These are phyloP conservation scores for Boletellus sp. DNA, from an alignment of 768 basidiomycete species.

Conservation along the genomic window DNA sequence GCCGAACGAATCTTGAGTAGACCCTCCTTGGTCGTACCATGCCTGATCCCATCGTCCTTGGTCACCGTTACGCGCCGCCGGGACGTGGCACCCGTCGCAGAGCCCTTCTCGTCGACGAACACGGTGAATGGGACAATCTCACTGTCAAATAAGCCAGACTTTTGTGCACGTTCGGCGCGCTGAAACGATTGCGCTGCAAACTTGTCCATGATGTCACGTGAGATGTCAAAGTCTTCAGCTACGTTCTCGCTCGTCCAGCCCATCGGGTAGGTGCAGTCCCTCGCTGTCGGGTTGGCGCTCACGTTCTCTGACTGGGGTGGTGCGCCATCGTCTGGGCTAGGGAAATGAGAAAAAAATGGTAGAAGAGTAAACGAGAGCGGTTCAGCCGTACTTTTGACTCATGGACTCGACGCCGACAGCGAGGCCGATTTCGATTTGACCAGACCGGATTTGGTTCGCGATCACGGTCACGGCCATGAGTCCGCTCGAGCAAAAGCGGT, in stretches of 20 bases:
- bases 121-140: conserved; percentile 80
- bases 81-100: conserved; percentile 43
- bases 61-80: conserved; percentile 51
- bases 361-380: not conserved
- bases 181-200: conserved; percentile 75
- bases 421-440: conserved; percentile 79
- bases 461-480: conserved; percentile 81
- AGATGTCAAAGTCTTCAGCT: conserved; percentile 65
- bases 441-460: conserved; percentile 68
- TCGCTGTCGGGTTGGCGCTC: conserved; percentile 49
- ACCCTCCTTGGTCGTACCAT: conserved; percentile 64
- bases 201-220: conserved; percentile 71
- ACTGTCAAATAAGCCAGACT: conserved; percentile 54
- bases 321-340: conserved; percentile 62
- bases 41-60: conserved; percentile 76
- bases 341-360: too few relatives aligned
- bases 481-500: conserved; percentile 81
- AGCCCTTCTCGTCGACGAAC: conserved; percentile 57
- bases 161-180: conserved; percentile 72
- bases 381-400: conserved; percentile 59
- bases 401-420: conserved; percentile 86
- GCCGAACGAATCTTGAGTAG: conserved; percentile 66
- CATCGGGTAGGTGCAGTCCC: conserved; percentile 70
- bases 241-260: conserved; percentile 91
- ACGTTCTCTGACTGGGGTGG: conserved; percentile 61